These are phyloP conservation scores for Cynanchum wilfordii DNA, from an alignment of 257 asterid species.

Conservation along the genomic window DNA sequence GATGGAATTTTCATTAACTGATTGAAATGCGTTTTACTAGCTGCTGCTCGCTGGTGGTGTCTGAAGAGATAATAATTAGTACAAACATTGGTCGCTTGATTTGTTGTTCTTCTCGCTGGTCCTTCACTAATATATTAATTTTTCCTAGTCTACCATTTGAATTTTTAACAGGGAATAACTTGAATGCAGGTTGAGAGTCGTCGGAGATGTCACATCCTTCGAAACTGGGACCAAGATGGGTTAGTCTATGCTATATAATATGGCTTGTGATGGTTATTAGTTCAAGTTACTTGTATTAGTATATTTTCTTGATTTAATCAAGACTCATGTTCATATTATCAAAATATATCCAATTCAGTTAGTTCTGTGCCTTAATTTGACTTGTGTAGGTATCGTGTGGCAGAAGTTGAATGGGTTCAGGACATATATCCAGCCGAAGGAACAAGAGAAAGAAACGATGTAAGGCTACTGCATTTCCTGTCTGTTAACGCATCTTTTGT, in stretches of 20 bases:
- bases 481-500: neutral
- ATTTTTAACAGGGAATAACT: constrained; percentile 19
- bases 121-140: neutral
- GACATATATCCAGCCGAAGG: constrained; percentile 60
- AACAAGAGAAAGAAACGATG: constrained; percentile 63
- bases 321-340: neutral
- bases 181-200: constrained; percentile 83
- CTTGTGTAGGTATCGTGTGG: constrained; percentile 77
- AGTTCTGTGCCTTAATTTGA: neutral
- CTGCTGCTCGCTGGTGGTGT: neutral
- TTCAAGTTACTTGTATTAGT: neutral
- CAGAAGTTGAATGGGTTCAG: constrained; percentile 91
- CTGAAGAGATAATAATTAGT: neutral
- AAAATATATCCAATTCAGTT: neutral
- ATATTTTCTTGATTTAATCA: neutral
- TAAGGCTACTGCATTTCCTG: constrained; percentile 31
- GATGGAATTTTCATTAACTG: neutral
- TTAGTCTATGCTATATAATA: constrained; percentile 25
- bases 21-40: constrained; percentile 3
- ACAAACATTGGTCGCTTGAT: neutral
- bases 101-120: constrained; percentile 15
- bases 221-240: constrained; percentile 97
- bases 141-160: neutral
- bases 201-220: constrained; percentile 75
- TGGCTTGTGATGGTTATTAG: neutral